These are phyloP conservation scores for Trametes hirsuta DNA, from an alignment of 1,284 basidiomycete genomes.

Conservation along the genomic window DNA sequence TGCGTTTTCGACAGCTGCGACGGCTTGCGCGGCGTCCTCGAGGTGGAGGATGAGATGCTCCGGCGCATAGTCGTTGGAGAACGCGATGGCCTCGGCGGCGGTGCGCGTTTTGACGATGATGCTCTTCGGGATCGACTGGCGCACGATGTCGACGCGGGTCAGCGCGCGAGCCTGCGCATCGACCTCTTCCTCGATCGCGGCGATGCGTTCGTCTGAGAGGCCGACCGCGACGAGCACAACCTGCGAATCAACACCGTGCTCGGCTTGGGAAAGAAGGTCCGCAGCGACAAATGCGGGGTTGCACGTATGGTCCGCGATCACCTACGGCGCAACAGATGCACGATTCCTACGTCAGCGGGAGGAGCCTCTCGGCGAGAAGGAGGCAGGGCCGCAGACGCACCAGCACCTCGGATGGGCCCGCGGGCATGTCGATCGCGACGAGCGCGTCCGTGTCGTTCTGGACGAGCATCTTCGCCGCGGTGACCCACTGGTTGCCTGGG, in stretches of 20 bases:
- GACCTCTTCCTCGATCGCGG: conserved; percentile 83
- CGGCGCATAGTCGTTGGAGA: conserved; percentile 97
- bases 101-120: conserved; percentile 80
- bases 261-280: conserved; percentile 96
- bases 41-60: conserved; percentile 95
- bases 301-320: conserved; percentile 89
- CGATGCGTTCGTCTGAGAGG: conserved; percentile 65
- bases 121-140: conserved; percentile 90
- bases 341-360: background rate
- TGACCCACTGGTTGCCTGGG: conserved; percentile 99
- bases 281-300: conserved; percentile 94
- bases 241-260: conserved; percentile 98
- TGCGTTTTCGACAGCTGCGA: conserved; percentile 82
- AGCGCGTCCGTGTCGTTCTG: conserved; percentile 98
- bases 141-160: conserved; percentile 88
- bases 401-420: conserved; percentile 95
- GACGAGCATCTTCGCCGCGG: conserved; percentile 98
- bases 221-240: conserved; percentile 89
- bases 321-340: conserved; percentile 48
- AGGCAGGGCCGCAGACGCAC: conserved; percentile 52
- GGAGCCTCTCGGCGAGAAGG: background rate
- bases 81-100: conserved; percentile 79
- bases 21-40: conserved; percentile 66
- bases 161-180: conserved; percentile 88
- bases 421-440: conserved; percentile 99